Conservation (phyloP, 352 stramenopile genomes). For the Achlya hypogyna region DNA sequence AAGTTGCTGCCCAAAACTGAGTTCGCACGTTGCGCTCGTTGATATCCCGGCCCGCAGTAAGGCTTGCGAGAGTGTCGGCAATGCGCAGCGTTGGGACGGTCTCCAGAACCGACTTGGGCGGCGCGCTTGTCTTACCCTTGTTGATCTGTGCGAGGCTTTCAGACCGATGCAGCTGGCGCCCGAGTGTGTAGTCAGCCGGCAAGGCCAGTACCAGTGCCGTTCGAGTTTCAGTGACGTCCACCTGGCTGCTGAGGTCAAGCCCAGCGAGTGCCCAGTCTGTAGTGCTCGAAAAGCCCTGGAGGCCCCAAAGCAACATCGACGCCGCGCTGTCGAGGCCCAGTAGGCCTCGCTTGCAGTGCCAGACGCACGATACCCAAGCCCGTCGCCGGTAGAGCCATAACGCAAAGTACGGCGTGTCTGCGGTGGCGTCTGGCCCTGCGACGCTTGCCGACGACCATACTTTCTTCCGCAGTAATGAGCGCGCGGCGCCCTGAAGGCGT, state of each 20-base stretch:
- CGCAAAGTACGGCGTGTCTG: background rate
- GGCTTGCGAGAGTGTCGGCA: background rate
- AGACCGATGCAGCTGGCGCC: background rate
- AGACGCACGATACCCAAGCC: background rate
- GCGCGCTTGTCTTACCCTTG: background rate
- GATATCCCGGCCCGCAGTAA: background rate
- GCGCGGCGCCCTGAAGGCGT: background rate
- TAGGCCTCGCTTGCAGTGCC: background rate
- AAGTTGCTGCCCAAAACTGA: background rate
- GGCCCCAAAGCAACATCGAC: background rate
- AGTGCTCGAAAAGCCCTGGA: background rate
- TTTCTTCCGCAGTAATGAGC: background rate
- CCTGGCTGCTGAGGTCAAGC: background rate
- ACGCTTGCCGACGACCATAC: background rate
- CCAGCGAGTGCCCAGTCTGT: slow-evolving; percentile 2
- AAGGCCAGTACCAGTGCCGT: background rate
- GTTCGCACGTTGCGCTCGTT: slow-evolving; percentile 7
- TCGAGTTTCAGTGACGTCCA: background rate
- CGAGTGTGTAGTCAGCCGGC: background rate
- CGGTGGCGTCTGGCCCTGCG: too few relatives aligned
- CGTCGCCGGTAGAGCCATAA: background rate
- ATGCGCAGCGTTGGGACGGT: background rate
- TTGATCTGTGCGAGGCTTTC: slow-evolving; percentile 7
- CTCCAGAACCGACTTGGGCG: background rate
- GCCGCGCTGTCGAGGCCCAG: background rate